phyloP scores from a whole-genome alignment of 306 rosid species.

The Vigna unguiculata region DNA sequence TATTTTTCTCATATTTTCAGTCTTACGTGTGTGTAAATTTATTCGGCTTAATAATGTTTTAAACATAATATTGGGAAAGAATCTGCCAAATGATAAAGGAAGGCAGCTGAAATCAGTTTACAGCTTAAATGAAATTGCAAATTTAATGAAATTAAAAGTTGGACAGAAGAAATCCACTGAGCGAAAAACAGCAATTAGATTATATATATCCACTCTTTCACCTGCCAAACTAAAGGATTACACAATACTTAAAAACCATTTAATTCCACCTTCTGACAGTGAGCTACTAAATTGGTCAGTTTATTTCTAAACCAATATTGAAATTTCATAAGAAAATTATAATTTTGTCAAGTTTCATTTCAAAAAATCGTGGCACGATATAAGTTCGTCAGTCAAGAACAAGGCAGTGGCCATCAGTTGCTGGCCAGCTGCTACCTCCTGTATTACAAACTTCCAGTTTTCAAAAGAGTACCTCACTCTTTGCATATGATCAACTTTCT shows the following conservation, averaged over 20 bases:
- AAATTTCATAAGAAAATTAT: constrained; percentile 2
- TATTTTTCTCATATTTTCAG: no score
- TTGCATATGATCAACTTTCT: background rate
- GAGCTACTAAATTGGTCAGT: background rate
- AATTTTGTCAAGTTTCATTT: background rate
- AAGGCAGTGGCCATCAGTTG: background rate
- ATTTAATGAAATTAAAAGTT: constrained; percentile 22
- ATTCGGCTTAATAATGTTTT: constrained; percentile 24
- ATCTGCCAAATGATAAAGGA: constrained; percentile 9
- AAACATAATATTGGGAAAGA: background rate
- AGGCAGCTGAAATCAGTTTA: background rate
- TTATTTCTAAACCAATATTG: background rate
- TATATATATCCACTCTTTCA: constrained; percentile 21
- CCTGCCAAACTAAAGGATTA: constrained; percentile 7
- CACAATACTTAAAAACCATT: background rate
- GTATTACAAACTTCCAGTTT: constrained; percentile 3
- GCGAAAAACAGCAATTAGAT: constrained; percentile 3
- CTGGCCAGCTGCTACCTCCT: constrained; percentile 4
- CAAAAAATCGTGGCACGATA: background rate
- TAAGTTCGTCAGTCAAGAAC: background rate
- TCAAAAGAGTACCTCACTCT: background rate
- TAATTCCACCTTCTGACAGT: background rate
- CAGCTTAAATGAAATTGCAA: constrained; percentile 22
- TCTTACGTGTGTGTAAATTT: background rate
- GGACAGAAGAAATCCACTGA: background rate